phyloP scores from a whole-genome alignment of 179 eudicot species.

The Vitellaria paradoxa region DNA sequence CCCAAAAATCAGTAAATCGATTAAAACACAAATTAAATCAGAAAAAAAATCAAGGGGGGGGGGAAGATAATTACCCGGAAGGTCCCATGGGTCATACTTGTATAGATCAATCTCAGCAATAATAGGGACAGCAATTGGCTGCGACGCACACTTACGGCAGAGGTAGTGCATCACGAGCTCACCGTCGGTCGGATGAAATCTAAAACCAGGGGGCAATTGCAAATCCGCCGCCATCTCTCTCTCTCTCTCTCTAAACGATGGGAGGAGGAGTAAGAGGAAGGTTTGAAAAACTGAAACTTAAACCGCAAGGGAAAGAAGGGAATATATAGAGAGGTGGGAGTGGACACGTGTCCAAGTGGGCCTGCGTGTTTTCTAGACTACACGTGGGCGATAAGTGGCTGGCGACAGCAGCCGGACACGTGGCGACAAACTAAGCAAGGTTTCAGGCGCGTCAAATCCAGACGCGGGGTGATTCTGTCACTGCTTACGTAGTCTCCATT shows the following conservation, averaged over 20 bases:
- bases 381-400: conserved; percentile 19
- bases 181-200: conserved; percentile 75
- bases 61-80: conserved; percentile 45
- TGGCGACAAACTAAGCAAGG: neutral
- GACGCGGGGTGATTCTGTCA: conserved; percentile 16
- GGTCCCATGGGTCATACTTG: conserved; percentile 70
- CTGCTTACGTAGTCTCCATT: conserved; percentile 19
- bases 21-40: neutral
- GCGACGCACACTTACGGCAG: conserved; percentile 61
- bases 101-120: conserved; percentile 72
- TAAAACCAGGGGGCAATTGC: conserved; percentile 61
- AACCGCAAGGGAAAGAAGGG: conserved; percentile 8
- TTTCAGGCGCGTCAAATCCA: neutral
- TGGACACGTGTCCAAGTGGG: conserved; percentile 2
- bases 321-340: conserved; percentile 12
- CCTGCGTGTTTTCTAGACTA: conserved; percentile 14
- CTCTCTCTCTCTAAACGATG: neutral
- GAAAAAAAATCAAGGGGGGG: neutral
- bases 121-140: conserved; percentile 51
- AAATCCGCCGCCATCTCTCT: conserved; percentile 31
- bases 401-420: conserved; percentile 12
- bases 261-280: too few species aligned
- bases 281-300: conserved; percentile 17
- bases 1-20: neutral
- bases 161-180: conserved; percentile 69